Conservation (phyloP, 495 filamentous ascomycete genomes). For the Aspergillus sparsus region DNA sequence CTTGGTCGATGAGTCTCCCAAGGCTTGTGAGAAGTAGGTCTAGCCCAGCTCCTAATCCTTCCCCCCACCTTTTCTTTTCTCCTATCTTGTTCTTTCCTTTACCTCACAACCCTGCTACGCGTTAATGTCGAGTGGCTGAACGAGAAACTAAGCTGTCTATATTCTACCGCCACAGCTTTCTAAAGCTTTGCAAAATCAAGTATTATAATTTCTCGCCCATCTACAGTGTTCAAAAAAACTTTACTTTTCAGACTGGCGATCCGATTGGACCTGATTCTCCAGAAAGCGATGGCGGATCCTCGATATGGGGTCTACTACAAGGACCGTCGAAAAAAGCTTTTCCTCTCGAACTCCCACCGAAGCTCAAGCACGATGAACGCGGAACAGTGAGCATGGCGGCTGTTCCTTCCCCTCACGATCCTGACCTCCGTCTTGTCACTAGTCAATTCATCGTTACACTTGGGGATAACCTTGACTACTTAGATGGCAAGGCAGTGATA, state of each 20-base stretch:
- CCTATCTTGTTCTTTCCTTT: slow-evolving; percentile 13
- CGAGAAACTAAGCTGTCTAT: slow-evolving; percentile 53
- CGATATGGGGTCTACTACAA: slow-evolving; percentile 85
- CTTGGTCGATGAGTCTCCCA: slow-evolving; percentile 80
- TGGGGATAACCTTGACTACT: slow-evolving; percentile 80
- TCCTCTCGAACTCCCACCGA: slow-evolving; percentile 76
- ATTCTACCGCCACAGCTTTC: slow-evolving; percentile 63
- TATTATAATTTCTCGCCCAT: slow-evolving; percentile 97
- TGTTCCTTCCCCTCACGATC: slow-evolving; percentile 70
- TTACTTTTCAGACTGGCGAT: slow-evolving; percentile 94
- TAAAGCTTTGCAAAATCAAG: slow-evolving; percentile 96
- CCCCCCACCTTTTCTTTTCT: slow-evolving; percentile 4
- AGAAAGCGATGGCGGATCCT: slow-evolving; percentile 85
- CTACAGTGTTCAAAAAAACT: slow-evolving; percentile 83
- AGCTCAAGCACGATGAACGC: slow-evolving; percentile 79
- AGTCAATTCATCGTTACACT: slow-evolving; percentile 92
- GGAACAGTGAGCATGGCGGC: slow-evolving; percentile 97
- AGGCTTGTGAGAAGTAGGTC: slow-evolving; percentile 86
- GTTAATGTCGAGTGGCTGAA: slow-evolving; percentile 40
- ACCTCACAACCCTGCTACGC: slow-evolving; percentile 7
- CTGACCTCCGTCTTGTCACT: slow-evolving; percentile 75
- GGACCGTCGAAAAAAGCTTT: slow-evolving; percentile 76
- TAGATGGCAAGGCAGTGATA: slow-evolving; percentile 89
- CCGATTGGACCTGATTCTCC: slow-evolving; percentile 80
- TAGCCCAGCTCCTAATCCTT: neutral